Evolutionary conservation across 805 yeast genomes (phyloP), one percentile per base, ranked within the genome.

Genomic region (Aciculoconidium aculeatum): DNA sequence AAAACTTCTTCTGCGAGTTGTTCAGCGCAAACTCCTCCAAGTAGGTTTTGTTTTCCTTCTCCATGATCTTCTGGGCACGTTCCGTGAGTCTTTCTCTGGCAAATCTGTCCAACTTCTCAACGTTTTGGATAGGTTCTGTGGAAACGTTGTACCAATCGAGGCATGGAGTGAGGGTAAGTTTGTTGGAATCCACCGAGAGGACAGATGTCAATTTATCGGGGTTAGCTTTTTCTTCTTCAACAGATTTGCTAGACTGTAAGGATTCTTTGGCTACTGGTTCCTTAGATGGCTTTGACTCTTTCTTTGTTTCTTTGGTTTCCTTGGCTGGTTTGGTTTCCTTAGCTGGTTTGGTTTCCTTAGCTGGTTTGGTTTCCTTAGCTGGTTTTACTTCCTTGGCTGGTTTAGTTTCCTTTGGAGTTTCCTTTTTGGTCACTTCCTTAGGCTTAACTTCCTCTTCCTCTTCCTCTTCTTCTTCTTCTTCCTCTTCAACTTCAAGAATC

Each of bases 1-100:
- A 75, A 55, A 90, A 90, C 67, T 84, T 80, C 51, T 75, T 78
- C 62, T 83, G 96, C 5, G 94, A 82, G 21, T 80, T 76, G 32
- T 79, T 72, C 40, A 77, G 77, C 32, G 82, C 73, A 51, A 80
- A 80, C 51, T 80, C 94, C 37, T 77, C 79, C 37, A 74, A 69
- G 52, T 83, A 90, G 0, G 66, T 47, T 34, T 71, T 67, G 53
- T 85, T 86, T 36, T 92, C 97, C 11, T 61, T 58, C 31, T 80
- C 81, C 14, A 85, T 61, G 11, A 79, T 61, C 23, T 61, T 63
- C 44, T 78, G 68, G 21, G 94, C 96, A 48, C 77, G 72, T 36
- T 73, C 75, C 32, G 65, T 67, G 27, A 88, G 63, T 38, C 70
- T 65, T 13, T 75, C 79, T 28, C 81, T 61, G 35, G 77, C 81